Percentiles rank a stretch among this genome's conserved stretches.
Evolutionary conservation across 202 grass and related monocot genomes (phyloP).

Genomic region (Zoysia matrella): DNA sequence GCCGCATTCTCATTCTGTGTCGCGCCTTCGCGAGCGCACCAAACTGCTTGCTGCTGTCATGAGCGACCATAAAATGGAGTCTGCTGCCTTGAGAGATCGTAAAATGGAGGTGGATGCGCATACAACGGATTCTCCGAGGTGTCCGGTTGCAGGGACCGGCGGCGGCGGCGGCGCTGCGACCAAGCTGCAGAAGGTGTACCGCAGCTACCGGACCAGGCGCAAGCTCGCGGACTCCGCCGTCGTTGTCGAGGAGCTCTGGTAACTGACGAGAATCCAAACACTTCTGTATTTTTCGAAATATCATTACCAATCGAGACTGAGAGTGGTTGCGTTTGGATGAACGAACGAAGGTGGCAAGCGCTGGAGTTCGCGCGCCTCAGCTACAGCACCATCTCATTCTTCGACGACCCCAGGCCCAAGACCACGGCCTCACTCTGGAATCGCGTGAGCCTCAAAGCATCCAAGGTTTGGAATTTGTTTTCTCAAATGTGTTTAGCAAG

Average conservation of each 20-base stretch:
- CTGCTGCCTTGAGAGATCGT: no score
- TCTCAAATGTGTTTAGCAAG: not conserved
- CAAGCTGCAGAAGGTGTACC: slow-evolving; percentile 79
- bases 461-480: slow-evolving; percentile 54
- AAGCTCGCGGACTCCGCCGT: slow-evolving; percentile 89
- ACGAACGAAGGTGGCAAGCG: slow-evolving; percentile 72
- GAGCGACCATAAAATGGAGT: not conserved
- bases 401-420: slow-evolving; percentile 67
- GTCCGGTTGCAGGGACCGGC: not conserved
- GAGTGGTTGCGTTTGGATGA: no score
- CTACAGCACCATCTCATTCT: slow-evolving; percentile 89
- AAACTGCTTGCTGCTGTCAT: not conserved
- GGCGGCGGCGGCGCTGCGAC: not conserved
- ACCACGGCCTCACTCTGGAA: slow-evolving; percentile 74
- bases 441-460: slow-evolving; percentile 80
- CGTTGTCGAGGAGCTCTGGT: slow-evolving; percentile 94
- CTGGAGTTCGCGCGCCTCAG: slow-evolving; percentile 75
- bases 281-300: no score
- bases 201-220: slow-evolving; percentile 84
- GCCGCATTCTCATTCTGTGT: not conserved
- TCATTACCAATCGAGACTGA: no score
- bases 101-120: no score
- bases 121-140: not conserved
- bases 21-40: not conserved
- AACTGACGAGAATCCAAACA: no score